phyloP scores from a whole-genome alignment of 176 grass and related monocot species.

The maize (Zea mays) region Zm-B73-REFERENCE-NAM-5.0 NC_050102.1:163993001-163993500 shows the following conservation, averaged over 20 bases:
- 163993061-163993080: no score
- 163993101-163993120: no score
- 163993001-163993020: no score
- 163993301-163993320: background rate
- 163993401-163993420: background rate
- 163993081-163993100: no score
- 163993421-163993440: conserved; percentile 13
- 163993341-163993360: conserved; percentile 35
- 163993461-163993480: background rate
- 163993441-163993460: background rate
- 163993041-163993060: no score
- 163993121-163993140: no score
- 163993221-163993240: no score
- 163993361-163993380: conserved; percentile 34
- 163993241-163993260: background rate
- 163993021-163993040: no score
- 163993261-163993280: background rate
- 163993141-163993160: no score
- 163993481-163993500: background rate
- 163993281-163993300: background rate
- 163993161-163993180: no score
- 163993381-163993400: conserved; percentile 5
- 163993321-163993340: conserved; percentile 31
- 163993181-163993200: no score
- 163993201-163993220: no score